Percentiles rank a stretch among this genome's conserved stretches.
phyloP scores from a whole-genome alignment of 495 filamentous ascomycete species.

The Saxispiralis lemnorum region DNA sequence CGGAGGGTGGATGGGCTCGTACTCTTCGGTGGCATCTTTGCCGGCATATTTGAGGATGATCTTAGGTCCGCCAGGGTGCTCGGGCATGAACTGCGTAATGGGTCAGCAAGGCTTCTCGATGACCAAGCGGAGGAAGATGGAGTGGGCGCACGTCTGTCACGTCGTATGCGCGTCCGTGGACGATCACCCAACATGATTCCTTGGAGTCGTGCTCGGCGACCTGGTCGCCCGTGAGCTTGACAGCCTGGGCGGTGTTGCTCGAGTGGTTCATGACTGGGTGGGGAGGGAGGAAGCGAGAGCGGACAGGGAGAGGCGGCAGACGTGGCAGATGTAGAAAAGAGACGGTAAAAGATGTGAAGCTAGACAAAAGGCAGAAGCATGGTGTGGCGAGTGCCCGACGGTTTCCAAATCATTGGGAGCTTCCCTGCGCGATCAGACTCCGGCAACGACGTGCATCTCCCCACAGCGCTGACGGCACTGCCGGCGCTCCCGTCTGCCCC shows the following conservation, averaged over 20 bases:
- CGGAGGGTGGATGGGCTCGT: conserved; percentile 54
- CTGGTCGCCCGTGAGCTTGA: conserved; percentile 41
- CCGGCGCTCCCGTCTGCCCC: too few relatives aligned
- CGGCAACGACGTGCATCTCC: too few relatives aligned
- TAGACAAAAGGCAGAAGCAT: too few relatives aligned
- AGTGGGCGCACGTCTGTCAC: conserved; percentile 43
- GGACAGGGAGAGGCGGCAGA: too few relatives aligned
- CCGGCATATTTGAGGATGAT: conserved; percentile 77
- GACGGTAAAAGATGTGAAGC: too few relatives aligned
- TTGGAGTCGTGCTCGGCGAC: conserved; percentile 48
- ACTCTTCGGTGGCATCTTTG: conserved; percentile 71
- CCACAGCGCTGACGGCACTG: too few relatives aligned
- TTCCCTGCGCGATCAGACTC: too few relatives aligned
- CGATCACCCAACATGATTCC: conserved; percentile 63
- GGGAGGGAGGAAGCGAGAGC: too few relatives aligned
- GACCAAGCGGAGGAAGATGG: not conserved
- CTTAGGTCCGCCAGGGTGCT: conserved; percentile 60
- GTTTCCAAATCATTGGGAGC: too few relatives aligned
- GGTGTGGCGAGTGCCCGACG: too few relatives aligned
- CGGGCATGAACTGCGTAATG: conserved; percentile 23
- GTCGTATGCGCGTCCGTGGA: conserved; percentile 63
- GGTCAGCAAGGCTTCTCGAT: not conserved
- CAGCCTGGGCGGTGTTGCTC: not conserved
- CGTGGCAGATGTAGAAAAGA: too few relatives aligned
- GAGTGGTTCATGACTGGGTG: too few relatives aligned